phyloP scores from a whole-genome alignment of 805 yeast genomes.

The Nakazawaea wyomingensis region DNA sequence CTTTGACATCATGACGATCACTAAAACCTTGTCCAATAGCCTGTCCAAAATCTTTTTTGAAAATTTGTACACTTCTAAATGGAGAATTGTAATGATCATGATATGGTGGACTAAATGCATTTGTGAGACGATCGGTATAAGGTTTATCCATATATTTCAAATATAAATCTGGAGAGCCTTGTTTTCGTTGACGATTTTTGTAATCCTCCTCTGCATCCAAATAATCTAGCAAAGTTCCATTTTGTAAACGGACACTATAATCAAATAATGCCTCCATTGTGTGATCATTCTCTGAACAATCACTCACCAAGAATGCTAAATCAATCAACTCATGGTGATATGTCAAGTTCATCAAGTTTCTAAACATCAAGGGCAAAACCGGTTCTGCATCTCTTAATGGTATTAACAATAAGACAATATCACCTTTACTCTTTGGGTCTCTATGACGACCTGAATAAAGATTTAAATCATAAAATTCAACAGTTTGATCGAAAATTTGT shows the following conservation, averaged over 20 bases:
- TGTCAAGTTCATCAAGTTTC: constrained; percentile 79
- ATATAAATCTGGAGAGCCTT: constrained; percentile 59
- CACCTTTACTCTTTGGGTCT: constrained; percentile 46
- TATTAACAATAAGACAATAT: constrained; percentile 61
- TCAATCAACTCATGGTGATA: constrained; percentile 79
- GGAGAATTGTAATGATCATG: constrained; percentile 60
- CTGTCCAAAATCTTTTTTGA: constrained; percentile 79
- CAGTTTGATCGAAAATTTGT: constrained; percentile 38
- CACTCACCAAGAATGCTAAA: constrained; percentile 75
- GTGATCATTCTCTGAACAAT: constrained; percentile 62
- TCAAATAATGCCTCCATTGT: constrained; percentile 64
- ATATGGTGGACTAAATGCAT: constrained; percentile 61
- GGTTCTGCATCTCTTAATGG: constrained; percentile 78
- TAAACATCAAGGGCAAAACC: constrained; percentile 77
- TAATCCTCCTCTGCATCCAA: constrained; percentile 38
- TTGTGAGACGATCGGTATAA: constrained; percentile 51
- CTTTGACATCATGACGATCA: constrained; percentile 80
- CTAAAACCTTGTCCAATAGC: constrained; percentile 79
- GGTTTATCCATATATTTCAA: constrained; percentile 60
- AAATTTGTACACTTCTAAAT: constrained; percentile 76
- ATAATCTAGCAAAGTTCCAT: constrained; percentile 54
- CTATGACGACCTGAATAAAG: constrained; percentile 45
- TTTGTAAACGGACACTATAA: constrained; percentile 62
- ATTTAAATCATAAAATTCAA: constrained; percentile 58
- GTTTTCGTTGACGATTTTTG: constrained; percentile 28